Evolutionary conservation across 441 rosid genomes (phyloP).

Genomic region (Jatropha podagrica): DNA sequence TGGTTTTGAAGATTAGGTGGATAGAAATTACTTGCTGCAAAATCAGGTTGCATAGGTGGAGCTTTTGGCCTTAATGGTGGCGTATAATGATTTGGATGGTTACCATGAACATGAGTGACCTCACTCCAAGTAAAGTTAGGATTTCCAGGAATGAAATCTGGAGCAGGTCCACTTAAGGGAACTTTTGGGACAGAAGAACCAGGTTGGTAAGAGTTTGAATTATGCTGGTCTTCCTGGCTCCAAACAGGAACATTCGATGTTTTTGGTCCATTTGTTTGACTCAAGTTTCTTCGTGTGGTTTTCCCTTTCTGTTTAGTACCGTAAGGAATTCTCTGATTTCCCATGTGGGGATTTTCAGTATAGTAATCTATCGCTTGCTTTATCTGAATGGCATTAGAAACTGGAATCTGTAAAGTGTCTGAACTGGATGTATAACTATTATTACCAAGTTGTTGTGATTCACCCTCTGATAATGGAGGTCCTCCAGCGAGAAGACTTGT

Average conservation of each 20-base stretch:
- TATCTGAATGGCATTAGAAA: conserved; percentile 17
- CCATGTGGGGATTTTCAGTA: conserved; percentile 21
- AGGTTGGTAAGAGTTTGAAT: conserved; percentile 22
- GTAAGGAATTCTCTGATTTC: conserved; percentile 26
- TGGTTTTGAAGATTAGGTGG: conserved; percentile 19
- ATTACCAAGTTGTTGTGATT: conserved; percentile 36
- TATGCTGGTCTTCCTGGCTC: conserved; percentile 27
- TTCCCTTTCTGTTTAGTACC: conserved; percentile 28
- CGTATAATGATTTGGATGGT: conserved; percentile 23
- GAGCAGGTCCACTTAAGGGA: conserved; percentile 28
- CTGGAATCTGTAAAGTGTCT: conserved; percentile 25
- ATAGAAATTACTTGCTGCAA: conserved; percentile 10
- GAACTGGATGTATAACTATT: conserved; percentile 23
- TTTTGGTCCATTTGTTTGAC: conserved; percentile 25
- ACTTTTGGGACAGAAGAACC: conserved; percentile 24
- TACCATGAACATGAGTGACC: conserved; percentile 21
- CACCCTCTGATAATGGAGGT: conserved; percentile 46
- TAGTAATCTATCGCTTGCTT: conserved; percentile 25
- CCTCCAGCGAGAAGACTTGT: conserved; percentile 71
- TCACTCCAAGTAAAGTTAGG: conserved; percentile 26
- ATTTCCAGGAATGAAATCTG: conserved; percentile 26
- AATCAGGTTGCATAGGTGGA: conserved; percentile 22
- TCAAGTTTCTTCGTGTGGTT: conserved; percentile 13
- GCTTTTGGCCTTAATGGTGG: conserved; percentile 28
- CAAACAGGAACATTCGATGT: conserved; percentile 16